Evolutionary conservation across 2,329 filamentous ascomycete genomes (phyloP).

Genomic region (Chaetothyriales sp.): DNA sequence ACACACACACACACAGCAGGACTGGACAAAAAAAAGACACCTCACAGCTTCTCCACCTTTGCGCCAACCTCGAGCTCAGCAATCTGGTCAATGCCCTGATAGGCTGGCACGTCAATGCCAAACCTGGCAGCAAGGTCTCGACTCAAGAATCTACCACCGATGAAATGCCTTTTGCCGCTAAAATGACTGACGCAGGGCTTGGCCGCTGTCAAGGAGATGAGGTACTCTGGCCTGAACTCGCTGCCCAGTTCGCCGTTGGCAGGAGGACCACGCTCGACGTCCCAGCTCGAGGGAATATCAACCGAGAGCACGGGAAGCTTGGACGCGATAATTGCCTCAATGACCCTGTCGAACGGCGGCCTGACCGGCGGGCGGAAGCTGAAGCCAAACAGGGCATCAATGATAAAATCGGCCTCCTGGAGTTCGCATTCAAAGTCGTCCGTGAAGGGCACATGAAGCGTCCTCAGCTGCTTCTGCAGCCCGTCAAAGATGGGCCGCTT

Average conservation of each 20-base stretch:
- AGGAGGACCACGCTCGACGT: slow-evolving; percentile 76
- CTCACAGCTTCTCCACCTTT: slow-evolving; percentile 15
- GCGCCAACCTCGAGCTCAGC: slow-evolving; percentile 42
- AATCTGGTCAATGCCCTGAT: slow-evolving; percentile 76
- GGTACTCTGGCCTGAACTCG: slow-evolving; percentile 60
- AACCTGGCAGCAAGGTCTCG: slow-evolving; percentile 70
- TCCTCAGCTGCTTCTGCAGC: slow-evolving; percentile 67
- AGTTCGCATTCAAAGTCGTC: slow-evolving; percentile 60
- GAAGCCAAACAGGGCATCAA: slow-evolving; percentile 94
- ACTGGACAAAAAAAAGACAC: neutral
- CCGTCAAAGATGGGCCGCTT: slow-evolving; percentile 85
- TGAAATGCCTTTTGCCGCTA: slow-evolving; percentile 63
- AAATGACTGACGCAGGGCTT: slow-evolving; percentile 81
- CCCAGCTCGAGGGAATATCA: slow-evolving; percentile 88
- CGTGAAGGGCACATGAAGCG: slow-evolving; percentile 69
- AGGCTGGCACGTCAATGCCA: slow-evolving; percentile 64
- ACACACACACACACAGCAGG: too few species aligned
- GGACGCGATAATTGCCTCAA: slow-evolving; percentile 56
- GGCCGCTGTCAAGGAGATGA: slow-evolving; percentile 83
- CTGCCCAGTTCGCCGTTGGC: slow-evolving; percentile 54
- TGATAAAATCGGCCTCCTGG: slow-evolving; percentile 56
- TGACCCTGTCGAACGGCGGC: slow-evolving; percentile 77
- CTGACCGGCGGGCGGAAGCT: slow-evolving; percentile 83
- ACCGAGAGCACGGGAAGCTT: slow-evolving; percentile 69
- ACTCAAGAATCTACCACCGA: slow-evolving; percentile 80